These are phyloP conservation scores for Candida broadrunensis DNA, from an alignment of 805 yeast species.

Conservation along the genomic window DNA sequence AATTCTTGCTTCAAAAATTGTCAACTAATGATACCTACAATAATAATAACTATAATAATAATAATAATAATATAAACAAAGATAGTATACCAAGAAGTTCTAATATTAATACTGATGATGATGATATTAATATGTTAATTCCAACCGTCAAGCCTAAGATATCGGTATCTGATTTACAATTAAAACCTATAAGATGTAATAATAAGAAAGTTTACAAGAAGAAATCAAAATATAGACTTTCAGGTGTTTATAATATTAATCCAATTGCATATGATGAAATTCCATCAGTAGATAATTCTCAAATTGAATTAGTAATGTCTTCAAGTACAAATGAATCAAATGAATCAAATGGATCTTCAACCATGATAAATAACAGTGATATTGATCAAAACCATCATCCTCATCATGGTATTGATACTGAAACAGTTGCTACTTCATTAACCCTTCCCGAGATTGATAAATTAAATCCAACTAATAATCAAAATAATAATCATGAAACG, in stretches of 20 bases:
- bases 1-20: constrained; percentile 18
- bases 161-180: constrained; percentile 34
- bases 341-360: too few relatives aligned
- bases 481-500: too few relatives aligned
- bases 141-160: constrained; percentile 6
- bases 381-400: background rate
- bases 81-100: background rate
- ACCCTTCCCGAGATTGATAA: constrained; percentile 2
- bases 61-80: background rate
- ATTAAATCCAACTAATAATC: background rate
- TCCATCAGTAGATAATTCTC: constrained; percentile 1
- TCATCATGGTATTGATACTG: constrained; percentile 2
- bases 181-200: constrained; percentile 40
- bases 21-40: constrained; percentile 5
- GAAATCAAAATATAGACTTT: constrained; percentile 39
- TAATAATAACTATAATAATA: constrained; percentile 5
- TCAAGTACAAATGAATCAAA: background rate
- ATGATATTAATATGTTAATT: too few relatives aligned
- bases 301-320: background rate
- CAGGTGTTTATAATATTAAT: constrained; percentile 34
- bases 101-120: background rate
- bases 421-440: constrained; percentile 11
- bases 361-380: background rate
- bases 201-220: constrained; percentile 32
- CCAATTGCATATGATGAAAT: constrained; percentile 25